Conservation (phyloP, 352 stramenopile genomes). For the Globisporangium spinosum region DNA sequence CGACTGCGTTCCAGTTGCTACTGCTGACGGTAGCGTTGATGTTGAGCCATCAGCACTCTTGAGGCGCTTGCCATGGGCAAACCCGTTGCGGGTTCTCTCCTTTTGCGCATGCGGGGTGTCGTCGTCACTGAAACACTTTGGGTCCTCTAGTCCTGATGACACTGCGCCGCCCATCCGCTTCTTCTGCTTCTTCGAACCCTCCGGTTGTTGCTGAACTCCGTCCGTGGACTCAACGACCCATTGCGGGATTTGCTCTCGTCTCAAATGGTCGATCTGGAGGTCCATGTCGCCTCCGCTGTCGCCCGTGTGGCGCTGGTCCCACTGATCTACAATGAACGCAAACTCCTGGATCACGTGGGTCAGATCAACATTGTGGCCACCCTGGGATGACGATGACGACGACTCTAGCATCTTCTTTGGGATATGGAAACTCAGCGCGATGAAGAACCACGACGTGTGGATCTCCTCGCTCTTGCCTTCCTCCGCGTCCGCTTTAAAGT, state of each 20-base stretch:
- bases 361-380: constrained; percentile 53
- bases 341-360: constrained; percentile 76
- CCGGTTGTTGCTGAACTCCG: not conserved
- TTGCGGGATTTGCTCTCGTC: constrained; percentile 41
- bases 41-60: not conserved
- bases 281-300: constrained; percentile 43
- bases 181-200: constrained; percentile 17
- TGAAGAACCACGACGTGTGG: constrained; percentile 71
- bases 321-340: constrained; percentile 70
- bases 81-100: not conserved
- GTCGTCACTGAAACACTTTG: constrained; percentile 28
- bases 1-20: not conserved
- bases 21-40: not conserved
- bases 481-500: constrained; percentile 34
- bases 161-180: not conserved
- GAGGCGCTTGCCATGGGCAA: constrained; percentile 11
- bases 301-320: constrained; percentile 58
- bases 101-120: constrained; percentile 28
- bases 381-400: not conserved
- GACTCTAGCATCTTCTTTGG: constrained; percentile 21
- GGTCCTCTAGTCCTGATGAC: constrained; percentile 4
- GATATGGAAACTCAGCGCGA: constrained; percentile 63
- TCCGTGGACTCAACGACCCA: constrained; percentile 58
- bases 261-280: constrained; percentile 74
- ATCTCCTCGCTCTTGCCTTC: constrained; percentile 6